Evolutionary conservation across 2,329 filamentous ascomycete genomes (phyloP).

Genomic region (Amylocarpus encephaloides): DNA sequence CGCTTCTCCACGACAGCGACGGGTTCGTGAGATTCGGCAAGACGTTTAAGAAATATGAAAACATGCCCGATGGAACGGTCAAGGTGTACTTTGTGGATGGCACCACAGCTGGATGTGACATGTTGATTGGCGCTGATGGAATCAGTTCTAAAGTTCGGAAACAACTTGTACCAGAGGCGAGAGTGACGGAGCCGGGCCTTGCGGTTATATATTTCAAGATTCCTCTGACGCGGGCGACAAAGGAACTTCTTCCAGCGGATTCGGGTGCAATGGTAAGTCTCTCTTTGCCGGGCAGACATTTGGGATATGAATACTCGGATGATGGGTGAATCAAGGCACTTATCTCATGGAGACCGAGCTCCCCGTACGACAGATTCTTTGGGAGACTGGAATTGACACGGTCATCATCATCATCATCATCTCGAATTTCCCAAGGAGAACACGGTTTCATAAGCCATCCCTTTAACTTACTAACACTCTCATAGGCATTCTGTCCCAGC

Average conservation of each 20-base stretch:
- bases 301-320: too few species aligned
- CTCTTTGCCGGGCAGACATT: not conserved
- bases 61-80: constrained; percentile 27
- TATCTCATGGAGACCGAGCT: too few species aligned
- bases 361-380: too few species aligned
- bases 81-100: constrained; percentile 40
- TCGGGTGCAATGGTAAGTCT: constrained; percentile 21
- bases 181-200: constrained; percentile 15
- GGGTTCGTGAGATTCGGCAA: constrained; percentile 30
- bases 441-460: too few species aligned
- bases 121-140: constrained; percentile 52
- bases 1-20: constrained; percentile 18
- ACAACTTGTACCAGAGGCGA: constrained; percentile 23
- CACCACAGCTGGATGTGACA: constrained; percentile 38
- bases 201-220: constrained; percentile 29
- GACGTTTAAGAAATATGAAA: constrained; percentile 26
- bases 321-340: too few species aligned
- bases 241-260: constrained; percentile 13
- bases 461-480: constrained; percentile 1
- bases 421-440: too few species aligned
- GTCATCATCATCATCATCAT: too few species aligned
- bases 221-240: constrained; percentile 22
- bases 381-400: too few species aligned
- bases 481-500: constrained; percentile 18
- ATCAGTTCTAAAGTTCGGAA: constrained; percentile 43